Conservation (phyloP, 179 eudicot genomes). For the Kewa caespitosa region DNA sequence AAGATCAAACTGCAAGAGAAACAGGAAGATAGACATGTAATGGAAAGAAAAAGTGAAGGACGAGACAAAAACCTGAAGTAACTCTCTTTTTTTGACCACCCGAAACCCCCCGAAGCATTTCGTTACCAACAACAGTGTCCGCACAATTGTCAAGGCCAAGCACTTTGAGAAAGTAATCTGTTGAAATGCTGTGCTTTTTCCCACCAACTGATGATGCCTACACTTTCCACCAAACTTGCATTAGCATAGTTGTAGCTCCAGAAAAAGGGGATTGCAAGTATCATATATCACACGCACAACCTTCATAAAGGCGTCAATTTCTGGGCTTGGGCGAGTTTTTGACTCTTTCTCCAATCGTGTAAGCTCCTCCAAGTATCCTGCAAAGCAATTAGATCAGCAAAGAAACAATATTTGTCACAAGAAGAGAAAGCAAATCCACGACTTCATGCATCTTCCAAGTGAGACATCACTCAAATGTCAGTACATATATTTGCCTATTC, state of each 20-base stretch:
- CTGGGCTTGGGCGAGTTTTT: slow-evolving; percentile 72
- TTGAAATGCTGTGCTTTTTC: slow-evolving; percentile 60
- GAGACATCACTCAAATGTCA: not conserved
- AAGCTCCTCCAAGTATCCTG: slow-evolving; percentile 61
- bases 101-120: slow-evolving; percentile 36
- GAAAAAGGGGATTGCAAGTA: not conserved
- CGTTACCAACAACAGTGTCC: slow-evolving; percentile 35
- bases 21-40: not conserved
- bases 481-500: not conserved
- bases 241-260: slow-evolving; percentile 12
- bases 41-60: slow-evolving; percentile 16
- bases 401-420: not conserved
- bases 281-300: slow-evolving; percentile 27
- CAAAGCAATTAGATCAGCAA: slow-evolving; percentile 5
- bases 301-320: slow-evolving; percentile 83
- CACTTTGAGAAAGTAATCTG: slow-evolving; percentile 49
- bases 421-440: slow-evolving; percentile 2
- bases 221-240: not conserved
- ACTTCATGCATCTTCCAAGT: slow-evolving; percentile 1
- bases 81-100: slow-evolving; percentile 44
- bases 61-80: slow-evolving; percentile 31
- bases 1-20: not conserved
- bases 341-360: slow-evolving; percentile 59
- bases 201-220: slow-evolving; percentile 81
- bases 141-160: slow-evolving; percentile 40